Conservation (phyloP, 768 basidiomycete species). For the Trametes cinnabarina region DNA sequence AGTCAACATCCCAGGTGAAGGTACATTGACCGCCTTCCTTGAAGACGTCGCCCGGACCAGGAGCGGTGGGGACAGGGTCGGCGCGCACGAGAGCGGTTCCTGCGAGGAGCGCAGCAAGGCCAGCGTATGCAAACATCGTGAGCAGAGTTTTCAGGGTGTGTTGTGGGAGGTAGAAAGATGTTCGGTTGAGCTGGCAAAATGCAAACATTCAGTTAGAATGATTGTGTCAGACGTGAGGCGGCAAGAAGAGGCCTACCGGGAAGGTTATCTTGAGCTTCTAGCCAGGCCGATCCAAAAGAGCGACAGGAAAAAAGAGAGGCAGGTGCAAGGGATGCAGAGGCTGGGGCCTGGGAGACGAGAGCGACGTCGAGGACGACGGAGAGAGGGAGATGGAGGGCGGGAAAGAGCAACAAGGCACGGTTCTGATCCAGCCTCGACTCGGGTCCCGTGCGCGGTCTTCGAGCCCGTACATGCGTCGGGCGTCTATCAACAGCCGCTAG, state of each 20-base stretch:
- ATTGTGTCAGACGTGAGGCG: neutral
- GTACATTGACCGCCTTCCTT: conserved; percentile 55
- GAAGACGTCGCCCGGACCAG: conserved; percentile 58
- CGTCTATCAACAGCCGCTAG: neutral
- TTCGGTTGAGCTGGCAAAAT: conserved; percentile 1
- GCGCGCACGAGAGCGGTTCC: conserved; percentile 46
- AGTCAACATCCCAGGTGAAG: conserved; percentile 59
- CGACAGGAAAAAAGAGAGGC: conserved; percentile 12
- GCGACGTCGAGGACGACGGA: conserved; percentile 17
- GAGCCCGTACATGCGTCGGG: neutral
- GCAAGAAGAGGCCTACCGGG: neutral
- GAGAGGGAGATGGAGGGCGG: conserved; percentile 13
- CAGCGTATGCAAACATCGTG: conserved; percentile 26
- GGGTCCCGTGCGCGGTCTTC: too few relatives aligned
- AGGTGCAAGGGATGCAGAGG: neutral
- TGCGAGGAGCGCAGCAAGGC: conserved; percentile 23
- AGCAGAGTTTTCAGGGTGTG: neutral
- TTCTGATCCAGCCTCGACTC: too few relatives aligned
- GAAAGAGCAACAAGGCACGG: conserved; percentile 5
- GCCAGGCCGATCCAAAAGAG: conserved; percentile 10
- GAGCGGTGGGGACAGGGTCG: conserved; percentile 55
- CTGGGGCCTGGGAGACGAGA: neutral
- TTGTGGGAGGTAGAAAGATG: neutral
- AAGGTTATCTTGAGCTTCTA: neutral
- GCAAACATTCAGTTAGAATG: neutral